Base-by-base conservation (phyloP, 176 grass and related monocot genomes). In the Phoenix dactylifera region DNA sequence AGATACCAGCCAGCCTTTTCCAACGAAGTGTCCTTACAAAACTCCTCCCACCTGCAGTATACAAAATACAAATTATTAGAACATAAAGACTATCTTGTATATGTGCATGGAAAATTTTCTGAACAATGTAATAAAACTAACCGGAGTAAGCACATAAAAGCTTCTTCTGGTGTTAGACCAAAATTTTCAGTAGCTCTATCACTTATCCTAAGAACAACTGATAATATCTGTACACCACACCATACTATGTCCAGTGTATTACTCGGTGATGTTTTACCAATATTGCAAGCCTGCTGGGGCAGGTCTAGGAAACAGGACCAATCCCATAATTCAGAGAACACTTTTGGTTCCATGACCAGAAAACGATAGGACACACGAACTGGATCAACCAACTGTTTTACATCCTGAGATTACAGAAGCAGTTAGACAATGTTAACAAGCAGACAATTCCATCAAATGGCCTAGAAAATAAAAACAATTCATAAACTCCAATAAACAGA, bases 1-100 rank as follows among this genome's bases (percentile, higher is more conserved):
- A 96, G 54, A 77, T 87, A 96, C 28, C 77, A 73, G 64, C 86
- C 89, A 66, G 80, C 83, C 77, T 90, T 96, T 83, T 96, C 91
- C 62, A 90, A 62, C 49, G 86, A 87, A 71, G 91, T 90, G 16
- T 85, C 91, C 55, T 55, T 72, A 72, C 86, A 96, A 57, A 82
- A 87, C 26, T 96, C 67, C 75, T 87, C 86, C 83, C 83, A 90
- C 64, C 91, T 96, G 71, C 57, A 82, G 54, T 44, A 44, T 44
- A 44, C 35, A 14, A 44, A 44, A 14, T 44, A 44, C 35, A 44
- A 44, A 12, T 44, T 44, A 12, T 44, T 44, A 44, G 10, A 44
- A 44, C 35, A 44, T 44, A 44, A 28, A 14, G 35, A 44, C 35
- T 10, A 44, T 12, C 35, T 44, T 44, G 35, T 6, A 14, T 44